phyloP scores from a whole-genome alignment of 2,329 filamentous ascomycete species.

The Parastagonospora nodorum region DNA sequence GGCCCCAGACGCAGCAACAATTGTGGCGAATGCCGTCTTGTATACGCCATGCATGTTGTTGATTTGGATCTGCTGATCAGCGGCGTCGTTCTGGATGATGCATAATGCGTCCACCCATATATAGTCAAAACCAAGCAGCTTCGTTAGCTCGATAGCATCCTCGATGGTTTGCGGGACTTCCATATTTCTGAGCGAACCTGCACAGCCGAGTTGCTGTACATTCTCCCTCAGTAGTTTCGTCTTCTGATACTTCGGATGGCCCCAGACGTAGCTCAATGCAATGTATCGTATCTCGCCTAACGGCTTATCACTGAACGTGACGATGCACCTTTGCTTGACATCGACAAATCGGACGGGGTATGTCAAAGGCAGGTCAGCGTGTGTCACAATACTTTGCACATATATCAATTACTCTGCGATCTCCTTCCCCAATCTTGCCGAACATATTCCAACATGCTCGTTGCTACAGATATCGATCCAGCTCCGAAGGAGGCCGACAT shows the following conservation, averaged over 20 bases:
- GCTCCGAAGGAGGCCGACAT: background rate
- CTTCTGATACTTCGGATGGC: background rate
- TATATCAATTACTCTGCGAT: background rate
- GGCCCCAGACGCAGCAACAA: slow-evolving; percentile 13
- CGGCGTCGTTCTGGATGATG: background rate
- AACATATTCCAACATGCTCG: background rate
- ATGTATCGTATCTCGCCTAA: background rate
- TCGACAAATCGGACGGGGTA: background rate
- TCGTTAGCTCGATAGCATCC: background rate
- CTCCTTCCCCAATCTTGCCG: background rate
- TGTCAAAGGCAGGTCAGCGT: background rate
- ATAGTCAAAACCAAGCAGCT: slow-evolving; percentile 1
- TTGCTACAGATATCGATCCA: background rate
- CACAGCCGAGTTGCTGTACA: background rate
- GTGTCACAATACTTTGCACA: background rate
- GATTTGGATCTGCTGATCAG: slow-evolving; percentile 3
- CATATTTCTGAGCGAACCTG: background rate
- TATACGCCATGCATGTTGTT: slow-evolving; percentile 12
- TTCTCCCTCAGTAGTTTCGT: background rate
- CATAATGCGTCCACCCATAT: slow-evolving; percentile 6
- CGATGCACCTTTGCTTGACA: background rate
- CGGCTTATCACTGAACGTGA: background rate
- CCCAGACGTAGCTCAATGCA: background rate
- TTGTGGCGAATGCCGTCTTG: slow-evolving; percentile 4
- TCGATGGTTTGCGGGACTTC: background rate